Conservation (phyloP, 345 rosid species). For the Aquilaria malaccensis region DNA sequence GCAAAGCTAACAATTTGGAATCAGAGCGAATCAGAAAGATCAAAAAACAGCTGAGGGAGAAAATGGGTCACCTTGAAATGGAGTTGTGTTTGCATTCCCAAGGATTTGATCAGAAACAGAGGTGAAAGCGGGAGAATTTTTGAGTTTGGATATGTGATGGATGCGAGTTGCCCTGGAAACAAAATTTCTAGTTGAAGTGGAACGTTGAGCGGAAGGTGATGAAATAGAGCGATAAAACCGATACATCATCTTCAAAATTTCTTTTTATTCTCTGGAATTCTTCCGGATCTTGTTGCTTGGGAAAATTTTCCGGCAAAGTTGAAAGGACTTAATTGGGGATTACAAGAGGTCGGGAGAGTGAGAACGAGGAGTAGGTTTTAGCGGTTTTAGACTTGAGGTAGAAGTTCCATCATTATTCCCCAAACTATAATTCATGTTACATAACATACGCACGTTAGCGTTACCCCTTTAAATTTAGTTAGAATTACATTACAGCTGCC, state of each 20-base stretch:
- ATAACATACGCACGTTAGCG: too few relatives aligned
- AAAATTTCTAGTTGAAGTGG: constrained; percentile 4
- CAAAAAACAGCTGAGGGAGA: neutral
- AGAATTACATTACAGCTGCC: too few relatives aligned
- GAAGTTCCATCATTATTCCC: too few relatives aligned
- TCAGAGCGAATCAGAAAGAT: neutral
- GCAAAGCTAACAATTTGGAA: neutral
- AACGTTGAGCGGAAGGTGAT: neutral
- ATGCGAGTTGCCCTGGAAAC: constrained; percentile 24
- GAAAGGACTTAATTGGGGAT: too few relatives aligned
- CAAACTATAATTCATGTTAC: too few relatives aligned
- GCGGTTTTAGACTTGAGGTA: too few relatives aligned
- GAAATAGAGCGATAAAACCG: constrained; percentile 6
- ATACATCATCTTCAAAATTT: constrained; percentile 8
- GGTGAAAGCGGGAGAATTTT: constrained; percentile 10
- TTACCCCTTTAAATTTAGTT: too few relatives aligned
- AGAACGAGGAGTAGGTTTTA: too few relatives aligned
- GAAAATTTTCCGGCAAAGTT: too few relatives aligned
- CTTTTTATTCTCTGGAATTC: neutral
- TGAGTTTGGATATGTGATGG: constrained; percentile 21
- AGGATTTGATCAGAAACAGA: constrained; percentile 20
- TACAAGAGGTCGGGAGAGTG: too few relatives aligned
- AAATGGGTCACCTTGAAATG: constrained; percentile 39
- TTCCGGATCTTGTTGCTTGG: too few relatives aligned
- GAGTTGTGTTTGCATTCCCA: constrained; percentile 13